Percentiles rank a stretch among this genome's conserved stretches.
These are phyloP conservation scores for Aspergillus tanneri DNA, from an alignment of 2,329 filamentous ascomycete species.

Conservation along the genomic window DNA sequence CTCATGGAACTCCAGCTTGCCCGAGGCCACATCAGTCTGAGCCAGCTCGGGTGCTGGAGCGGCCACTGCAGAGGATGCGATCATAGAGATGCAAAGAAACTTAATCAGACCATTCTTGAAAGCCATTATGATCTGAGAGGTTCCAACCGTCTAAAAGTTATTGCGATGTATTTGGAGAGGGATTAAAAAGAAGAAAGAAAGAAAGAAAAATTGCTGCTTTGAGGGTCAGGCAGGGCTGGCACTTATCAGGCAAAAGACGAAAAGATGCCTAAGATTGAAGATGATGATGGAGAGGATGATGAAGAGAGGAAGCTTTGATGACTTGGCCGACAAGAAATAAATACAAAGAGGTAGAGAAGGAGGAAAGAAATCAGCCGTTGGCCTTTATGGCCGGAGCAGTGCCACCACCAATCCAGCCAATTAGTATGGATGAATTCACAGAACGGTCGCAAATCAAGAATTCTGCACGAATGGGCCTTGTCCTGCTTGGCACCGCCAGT, in stretches of 20 bases:
- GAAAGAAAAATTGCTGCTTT: neutral
- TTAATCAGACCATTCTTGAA: constrained; percentile 23
- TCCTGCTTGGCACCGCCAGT: neutral
- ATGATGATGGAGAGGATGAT: too few species aligned
- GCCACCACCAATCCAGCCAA: too few species aligned
- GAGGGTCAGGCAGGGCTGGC: neutral
- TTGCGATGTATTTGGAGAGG: neutral
- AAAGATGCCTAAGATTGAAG: too few species aligned
- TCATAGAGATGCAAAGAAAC: constrained; percentile 26
- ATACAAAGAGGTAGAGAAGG: too few species aligned
- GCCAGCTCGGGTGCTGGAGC: constrained; percentile 20
- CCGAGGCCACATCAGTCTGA: constrained; percentile 13
- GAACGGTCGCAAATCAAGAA: neutral
- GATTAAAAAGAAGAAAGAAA: too few species aligned
- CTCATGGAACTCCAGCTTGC: constrained; percentile 49
- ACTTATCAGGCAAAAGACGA: neutral
- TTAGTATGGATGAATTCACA: too few species aligned
- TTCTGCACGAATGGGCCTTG: constrained; percentile 3
- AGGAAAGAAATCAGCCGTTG: neutral
- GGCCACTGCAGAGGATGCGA: constrained; percentile 27
- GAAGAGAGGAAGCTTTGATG: too few species aligned
- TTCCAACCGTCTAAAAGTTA: too few species aligned
- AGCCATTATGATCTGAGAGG: constrained; percentile 10
- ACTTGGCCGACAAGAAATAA: too few species aligned
- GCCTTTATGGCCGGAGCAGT: too few species aligned